Conservation (phyloP, 371 early-diverging fungal species). For the Dinochytrium kinnereticum region DNA sequence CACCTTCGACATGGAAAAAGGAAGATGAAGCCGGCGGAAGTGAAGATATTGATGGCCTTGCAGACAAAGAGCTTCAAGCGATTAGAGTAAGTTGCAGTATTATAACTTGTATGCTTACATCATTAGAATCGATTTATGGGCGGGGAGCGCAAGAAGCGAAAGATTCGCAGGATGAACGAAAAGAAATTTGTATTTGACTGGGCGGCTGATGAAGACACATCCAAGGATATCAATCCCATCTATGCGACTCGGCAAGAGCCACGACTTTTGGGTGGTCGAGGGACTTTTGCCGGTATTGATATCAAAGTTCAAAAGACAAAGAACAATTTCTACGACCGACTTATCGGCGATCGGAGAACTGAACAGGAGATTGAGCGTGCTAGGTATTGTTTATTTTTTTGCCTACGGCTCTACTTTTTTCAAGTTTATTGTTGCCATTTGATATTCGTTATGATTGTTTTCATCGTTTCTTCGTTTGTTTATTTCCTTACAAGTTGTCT, state of each 20-base stretch:
- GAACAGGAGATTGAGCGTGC: constrained; percentile 72
- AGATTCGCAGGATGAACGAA: constrained; percentile 82
- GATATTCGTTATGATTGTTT: too few species aligned
- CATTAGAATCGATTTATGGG: constrained; percentile 86
- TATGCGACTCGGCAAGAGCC: constrained; percentile 81
- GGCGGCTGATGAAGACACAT: constrained; percentile 95
- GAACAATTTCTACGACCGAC: constrained; percentile 70
- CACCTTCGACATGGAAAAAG: constrained; percentile 18
- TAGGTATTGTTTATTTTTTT: too few species aligned
- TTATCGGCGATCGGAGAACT: constrained; percentile 72
- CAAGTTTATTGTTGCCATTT: too few species aligned
- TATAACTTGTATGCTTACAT: neutral
- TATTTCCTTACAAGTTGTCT: too few species aligned
- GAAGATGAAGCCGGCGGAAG: constrained; percentile 39
- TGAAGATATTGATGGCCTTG: constrained; percentile 31
- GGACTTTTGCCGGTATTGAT: constrained; percentile 90
- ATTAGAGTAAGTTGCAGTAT: constrained; percentile 53
- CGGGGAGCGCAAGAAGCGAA: constrained; percentile 74
- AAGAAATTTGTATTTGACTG: constrained; percentile 97
- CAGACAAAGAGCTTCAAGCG: constrained; percentile 60
- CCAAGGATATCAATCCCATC: constrained; percentile 86
- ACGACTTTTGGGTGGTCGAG: constrained; percentile 86
- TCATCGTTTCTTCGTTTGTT: too few species aligned
- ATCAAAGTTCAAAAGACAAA: constrained; percentile 73
- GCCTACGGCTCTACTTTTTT: too few species aligned